Conservation (phyloP, 768 basidiomycete genomes). For the Mycena leptocephala region DNA sequence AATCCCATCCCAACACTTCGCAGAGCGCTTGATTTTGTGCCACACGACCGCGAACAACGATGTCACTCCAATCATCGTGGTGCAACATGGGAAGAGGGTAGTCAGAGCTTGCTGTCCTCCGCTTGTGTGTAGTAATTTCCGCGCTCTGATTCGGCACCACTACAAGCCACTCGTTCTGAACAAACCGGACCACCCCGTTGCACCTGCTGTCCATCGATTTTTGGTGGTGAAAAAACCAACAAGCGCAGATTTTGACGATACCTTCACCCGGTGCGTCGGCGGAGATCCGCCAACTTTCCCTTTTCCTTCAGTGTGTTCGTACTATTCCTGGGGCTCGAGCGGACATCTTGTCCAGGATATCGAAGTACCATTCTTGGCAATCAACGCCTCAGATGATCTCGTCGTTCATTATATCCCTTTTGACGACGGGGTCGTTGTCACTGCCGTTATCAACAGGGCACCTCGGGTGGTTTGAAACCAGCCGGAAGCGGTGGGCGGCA, state of each 20-base stretch:
- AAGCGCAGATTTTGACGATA: slow-evolving; percentile 72
- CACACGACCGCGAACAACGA: slow-evolving; percentile 55
- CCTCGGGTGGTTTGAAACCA: slow-evolving; percentile 86
- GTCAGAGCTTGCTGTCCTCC: slow-evolving; percentile 70
- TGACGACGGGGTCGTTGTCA: slow-evolving; percentile 67
- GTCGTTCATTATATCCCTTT: slow-evolving; percentile 76
- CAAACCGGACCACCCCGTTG: slow-evolving; percentile 62
- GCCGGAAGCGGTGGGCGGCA: slow-evolving; percentile 73
- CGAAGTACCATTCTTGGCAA: slow-evolving; percentile 79
- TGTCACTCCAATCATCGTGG: slow-evolving; percentile 69
- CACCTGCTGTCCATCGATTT: slow-evolving; percentile 63
- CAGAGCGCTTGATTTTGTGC: slow-evolving; percentile 78
- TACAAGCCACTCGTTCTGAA: slow-evolving; percentile 60
- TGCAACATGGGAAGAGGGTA: slow-evolving; percentile 82
- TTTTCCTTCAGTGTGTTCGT: slow-evolving; percentile 58
- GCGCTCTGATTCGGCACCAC: slow-evolving; percentile 70
- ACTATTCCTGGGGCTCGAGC: slow-evolving; percentile 70
- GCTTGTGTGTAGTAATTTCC: slow-evolving; percentile 82
- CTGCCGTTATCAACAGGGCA: slow-evolving; percentile 77
- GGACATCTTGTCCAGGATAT: slow-evolving; percentile 72
- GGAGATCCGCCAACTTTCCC: slow-evolving; percentile 73
- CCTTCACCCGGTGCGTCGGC: slow-evolving; percentile 78
- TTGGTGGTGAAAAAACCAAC: slow-evolving; percentile 67
- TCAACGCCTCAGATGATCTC: slow-evolving; percentile 87
- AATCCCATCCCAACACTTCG: slow-evolving; percentile 11